Percentiles rank a stretch among this genome's conserved stretches.
Evolutionary conservation across 73 alveolate species (phyloP).

Genomic region (Paramecium tetraurelia): DNA sequence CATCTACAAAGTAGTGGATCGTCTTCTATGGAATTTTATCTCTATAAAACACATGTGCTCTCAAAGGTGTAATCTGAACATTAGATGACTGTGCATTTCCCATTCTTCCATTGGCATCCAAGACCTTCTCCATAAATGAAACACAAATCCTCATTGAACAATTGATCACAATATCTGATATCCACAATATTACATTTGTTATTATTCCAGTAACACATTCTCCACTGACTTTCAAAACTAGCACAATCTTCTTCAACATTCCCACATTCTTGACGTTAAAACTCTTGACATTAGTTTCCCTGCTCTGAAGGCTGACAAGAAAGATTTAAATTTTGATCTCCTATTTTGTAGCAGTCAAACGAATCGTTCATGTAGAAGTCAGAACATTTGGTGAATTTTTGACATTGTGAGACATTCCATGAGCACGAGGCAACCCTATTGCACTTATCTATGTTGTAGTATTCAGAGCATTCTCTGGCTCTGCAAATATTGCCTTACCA

Average conservation of each 20-base stretch:
- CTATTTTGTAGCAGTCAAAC: conserved; percentile 1
- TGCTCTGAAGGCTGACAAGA: background rate
- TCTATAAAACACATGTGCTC: background rate
- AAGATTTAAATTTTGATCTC: background rate
- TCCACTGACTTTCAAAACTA: background rate
- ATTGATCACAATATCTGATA: background rate
- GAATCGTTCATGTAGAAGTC: background rate
- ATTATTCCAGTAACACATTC: background rate
- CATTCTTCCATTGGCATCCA: background rate
- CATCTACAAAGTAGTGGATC: background rate
- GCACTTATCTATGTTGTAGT: background rate
- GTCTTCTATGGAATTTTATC: background rate
- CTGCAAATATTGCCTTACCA: background rate
- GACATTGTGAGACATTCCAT: background rate
- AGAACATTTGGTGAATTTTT: background rate
- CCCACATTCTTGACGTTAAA: background rate
- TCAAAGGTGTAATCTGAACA: background rate
- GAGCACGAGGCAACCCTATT: background rate
- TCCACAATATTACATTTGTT: background rate
- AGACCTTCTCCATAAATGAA: background rate
- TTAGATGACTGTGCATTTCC: background rate
- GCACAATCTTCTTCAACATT: background rate
- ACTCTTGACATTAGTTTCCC: background rate
- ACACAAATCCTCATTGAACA: background rate
- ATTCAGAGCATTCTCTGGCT: background rate